Evolutionary conservation across 140 eudicot species (phyloP).

Genomic region (Anethum foeniculum): DNA sequence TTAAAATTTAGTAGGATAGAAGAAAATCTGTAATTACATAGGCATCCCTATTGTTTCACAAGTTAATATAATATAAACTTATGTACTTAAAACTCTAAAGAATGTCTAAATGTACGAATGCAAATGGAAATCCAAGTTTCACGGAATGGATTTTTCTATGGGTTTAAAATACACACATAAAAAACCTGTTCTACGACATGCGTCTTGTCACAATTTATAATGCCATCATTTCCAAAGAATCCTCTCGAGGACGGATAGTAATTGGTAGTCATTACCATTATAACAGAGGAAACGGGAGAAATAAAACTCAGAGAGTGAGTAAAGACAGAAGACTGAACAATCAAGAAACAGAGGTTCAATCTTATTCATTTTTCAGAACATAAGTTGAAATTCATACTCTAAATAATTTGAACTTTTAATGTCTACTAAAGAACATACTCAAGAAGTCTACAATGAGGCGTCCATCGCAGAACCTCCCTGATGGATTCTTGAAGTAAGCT

Average conservation of each 20-base stretch:
- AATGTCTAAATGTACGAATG: neutral
- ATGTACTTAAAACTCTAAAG: too few species aligned
- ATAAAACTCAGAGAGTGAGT: neutral
- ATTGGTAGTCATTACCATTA: neutral
- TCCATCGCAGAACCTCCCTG: constrained; percentile 86
- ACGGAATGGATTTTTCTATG: neutral
- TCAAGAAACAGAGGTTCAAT: neutral
- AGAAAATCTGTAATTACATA: neutral
- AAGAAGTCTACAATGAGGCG: constrained; percentile 70
- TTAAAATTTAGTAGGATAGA: neutral
- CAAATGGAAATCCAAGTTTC: neutral
- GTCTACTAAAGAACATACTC: constrained; percentile 29
- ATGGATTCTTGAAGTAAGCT: constrained; percentile 65
- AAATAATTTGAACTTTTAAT: neutral
- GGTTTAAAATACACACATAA: neutral
- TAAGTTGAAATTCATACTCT: neutral
- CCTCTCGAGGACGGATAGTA: neutral
- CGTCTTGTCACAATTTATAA: neutral
- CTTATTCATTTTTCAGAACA: neutral
- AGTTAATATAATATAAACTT: neutral
- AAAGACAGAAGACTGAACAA: neutral
- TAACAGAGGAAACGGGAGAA: constrained; percentile 9
- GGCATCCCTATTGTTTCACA: neutral
- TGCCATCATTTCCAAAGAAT: neutral
- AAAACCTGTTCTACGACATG: neutral